Base-by-base conservation (phyloP, 2,329 filamentous ascomycete species). In the Balansia obtecta region DNA sequence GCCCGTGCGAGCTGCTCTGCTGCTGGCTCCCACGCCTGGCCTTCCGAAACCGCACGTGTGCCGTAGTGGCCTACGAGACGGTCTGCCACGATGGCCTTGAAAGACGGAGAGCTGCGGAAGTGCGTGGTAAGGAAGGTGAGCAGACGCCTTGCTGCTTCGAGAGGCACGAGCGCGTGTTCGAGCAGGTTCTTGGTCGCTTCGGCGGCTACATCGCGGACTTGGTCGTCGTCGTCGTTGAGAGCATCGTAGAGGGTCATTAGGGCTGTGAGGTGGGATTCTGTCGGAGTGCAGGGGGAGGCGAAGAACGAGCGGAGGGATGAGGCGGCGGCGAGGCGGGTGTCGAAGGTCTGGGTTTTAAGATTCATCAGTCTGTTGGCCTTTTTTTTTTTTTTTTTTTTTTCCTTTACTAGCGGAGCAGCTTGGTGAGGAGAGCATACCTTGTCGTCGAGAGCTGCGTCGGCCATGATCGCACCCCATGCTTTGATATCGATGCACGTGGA, bases 211-310 rank as follows among this genome's bases (percentile, higher is more conserved):
- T 83, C 77, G 43, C 91, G 80, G 55, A 96, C 78, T 51, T 96
- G 89, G 54, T 95, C 88, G 61, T 97, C 91, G 61, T 97, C 91
- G 61, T 97, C 93, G 61, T 87, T 86, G 4, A 95, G 74, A 44
- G 82, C 73, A 61, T 88, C 83, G 65, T 93, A 90, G 1, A 91
- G 69, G 3, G 83, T 72, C 5, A 88, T 63, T 48, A 85, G 76
- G 32, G 79, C 69, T 1, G 77, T 69, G 1, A 88, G 64, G 34
- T 79, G 68, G 13, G 64, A 61, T 43, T 55, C 53, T 53, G 60
- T 52, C 54, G 49, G 54, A 53, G 56, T 39, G 1, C 57, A 52
- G 3, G 60, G 39, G 50, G 52, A 48, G 38, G 53, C 61, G 58
- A 71, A 76, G 62, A 80, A 77, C 13, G 73, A 75, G 38, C 60